Conservation (phyloP, 2,329 filamentous ascomycete species). For the Amesomyces nigricolor region DNA sequence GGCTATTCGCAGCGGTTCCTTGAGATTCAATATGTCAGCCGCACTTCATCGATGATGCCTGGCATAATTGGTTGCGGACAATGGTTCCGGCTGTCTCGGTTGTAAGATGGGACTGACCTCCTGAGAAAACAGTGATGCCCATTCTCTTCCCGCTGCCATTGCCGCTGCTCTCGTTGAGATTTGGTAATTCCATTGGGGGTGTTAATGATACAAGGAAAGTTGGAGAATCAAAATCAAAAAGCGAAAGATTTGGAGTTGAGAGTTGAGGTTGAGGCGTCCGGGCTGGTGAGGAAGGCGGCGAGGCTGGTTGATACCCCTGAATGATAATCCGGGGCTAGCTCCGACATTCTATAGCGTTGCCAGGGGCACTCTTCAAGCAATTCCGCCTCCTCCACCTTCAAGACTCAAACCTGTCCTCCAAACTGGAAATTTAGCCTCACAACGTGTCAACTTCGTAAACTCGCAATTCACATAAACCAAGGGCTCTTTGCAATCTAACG, state of each 20-base stretch:
- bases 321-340: background rate
- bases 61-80: background rate
- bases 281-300: background rate
- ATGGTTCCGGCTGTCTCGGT: background rate
- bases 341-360: slow-evolving; percentile 5
- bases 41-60: background rate
- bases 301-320: slow-evolving; percentile 3
- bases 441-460: slow-evolving; percentile 28
- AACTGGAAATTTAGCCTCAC: background rate
- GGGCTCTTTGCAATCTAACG: background rate
- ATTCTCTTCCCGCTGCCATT: slow-evolving; percentile 6
- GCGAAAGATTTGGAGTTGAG: background rate
- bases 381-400: background rate
- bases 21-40: background rate
- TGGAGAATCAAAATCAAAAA: too few relatives aligned
- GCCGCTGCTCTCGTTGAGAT: background rate
- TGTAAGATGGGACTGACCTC: slow-evolving; percentile 19
- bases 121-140: slow-evolving; percentile 27
- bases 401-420: background rate
- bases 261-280: background rate
- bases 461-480: background rate
- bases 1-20: slow-evolving; percentile 87
- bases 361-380: slow-evolving; percentile 1
- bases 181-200: background rate
- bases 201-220: background rate